A percentile compares a stretch with the other conserved stretches of the same genome.
Evolutionary conservation across 257 asterid species (phyloP).

Genomic region (Phtheirospermum japonicum): DNA sequence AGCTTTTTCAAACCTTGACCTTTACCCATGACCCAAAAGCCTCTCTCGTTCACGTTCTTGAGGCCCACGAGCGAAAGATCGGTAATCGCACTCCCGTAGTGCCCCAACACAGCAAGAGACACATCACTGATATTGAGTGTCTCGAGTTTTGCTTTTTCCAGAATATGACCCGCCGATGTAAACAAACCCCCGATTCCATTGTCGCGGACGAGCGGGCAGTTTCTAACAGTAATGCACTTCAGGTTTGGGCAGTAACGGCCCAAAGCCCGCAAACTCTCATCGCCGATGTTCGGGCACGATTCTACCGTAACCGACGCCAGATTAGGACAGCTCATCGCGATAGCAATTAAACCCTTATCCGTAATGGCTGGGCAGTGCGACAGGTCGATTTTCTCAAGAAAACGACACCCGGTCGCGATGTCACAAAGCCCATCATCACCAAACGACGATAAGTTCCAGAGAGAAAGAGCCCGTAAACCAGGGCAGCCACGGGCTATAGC

Average conservation of each 20-base stretch:
- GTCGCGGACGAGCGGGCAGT: constrained; percentile 67
- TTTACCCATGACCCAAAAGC: constrained; percentile 91
- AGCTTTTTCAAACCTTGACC: constrained; percentile 67
- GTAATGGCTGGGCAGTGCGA: constrained; percentile 62
- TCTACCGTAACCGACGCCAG: constrained; percentile 60
- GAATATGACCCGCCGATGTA: constrained; percentile 51
- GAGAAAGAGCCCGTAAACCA: constrained; percentile 57
- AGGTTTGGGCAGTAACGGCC: constrained; percentile 59
- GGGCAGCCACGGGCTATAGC: constrained; percentile 71
- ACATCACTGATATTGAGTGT: constrained; percentile 55
- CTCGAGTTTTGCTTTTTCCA: constrained; percentile 60
- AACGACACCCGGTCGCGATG: constrained; percentile 57
- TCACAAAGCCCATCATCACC: constrained; percentile 67
- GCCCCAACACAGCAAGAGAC: constrained; percentile 85
- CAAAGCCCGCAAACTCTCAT: constrained; percentile 60
- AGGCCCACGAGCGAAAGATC: constrained; percentile 54
- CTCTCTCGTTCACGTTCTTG: constrained; percentile 71
- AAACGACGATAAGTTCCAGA: constrained; percentile 64
- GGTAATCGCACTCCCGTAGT: constrained; percentile 57
- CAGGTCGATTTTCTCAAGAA: constrained; percentile 75
- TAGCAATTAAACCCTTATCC: constrained; percentile 57
- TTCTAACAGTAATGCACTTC: constrained; percentile 50
- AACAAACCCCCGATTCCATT: constrained; percentile 66
- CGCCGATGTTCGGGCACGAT: constrained; percentile 70
- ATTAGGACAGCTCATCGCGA: constrained; percentile 69